Evolutionary conservation across 2,329 filamentous ascomycete genomes (phyloP).

Genomic region (Hypoxylon rubiginosum): DNA sequence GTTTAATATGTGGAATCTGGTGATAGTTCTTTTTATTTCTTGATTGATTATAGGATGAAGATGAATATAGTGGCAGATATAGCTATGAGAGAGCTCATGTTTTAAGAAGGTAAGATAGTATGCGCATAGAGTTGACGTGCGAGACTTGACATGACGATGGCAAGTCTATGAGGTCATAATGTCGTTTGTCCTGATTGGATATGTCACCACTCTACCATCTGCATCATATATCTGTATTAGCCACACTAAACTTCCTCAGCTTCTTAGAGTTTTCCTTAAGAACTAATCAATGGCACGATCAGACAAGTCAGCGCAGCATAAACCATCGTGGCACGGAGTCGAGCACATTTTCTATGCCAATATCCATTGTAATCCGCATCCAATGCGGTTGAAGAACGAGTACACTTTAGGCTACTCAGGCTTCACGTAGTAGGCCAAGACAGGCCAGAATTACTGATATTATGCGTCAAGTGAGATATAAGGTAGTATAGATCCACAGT

Average conservation of each 20-base stretch:
- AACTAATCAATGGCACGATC: no score
- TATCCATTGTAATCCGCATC: no score
- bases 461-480: not conserved
- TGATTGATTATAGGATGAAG: not conserved
- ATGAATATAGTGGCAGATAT: not conserved
- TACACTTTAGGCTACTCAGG: not conserved
- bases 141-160: constrained; percentile 16
- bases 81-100: not conserved
- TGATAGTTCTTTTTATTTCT: not conserved
- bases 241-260: no score
- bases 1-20: not conserved
- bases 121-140: not conserved
- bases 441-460: no score
- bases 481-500: not conserved
- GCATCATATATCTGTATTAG: not conserved
- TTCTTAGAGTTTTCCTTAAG: no score
- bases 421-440: not conserved
- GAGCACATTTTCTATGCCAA: no score
- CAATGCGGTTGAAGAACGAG: not conserved
- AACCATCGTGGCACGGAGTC: no score
- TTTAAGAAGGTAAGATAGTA: not conserved
- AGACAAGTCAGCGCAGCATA: no score
- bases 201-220: constrained; percentile 32
- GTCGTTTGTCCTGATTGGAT: constrained; percentile 15
- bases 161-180: constrained; percentile 40